phyloP scores from a whole-genome alignment of 176 grass and related monocot genomes.

The Ensete glaucum region DNA sequence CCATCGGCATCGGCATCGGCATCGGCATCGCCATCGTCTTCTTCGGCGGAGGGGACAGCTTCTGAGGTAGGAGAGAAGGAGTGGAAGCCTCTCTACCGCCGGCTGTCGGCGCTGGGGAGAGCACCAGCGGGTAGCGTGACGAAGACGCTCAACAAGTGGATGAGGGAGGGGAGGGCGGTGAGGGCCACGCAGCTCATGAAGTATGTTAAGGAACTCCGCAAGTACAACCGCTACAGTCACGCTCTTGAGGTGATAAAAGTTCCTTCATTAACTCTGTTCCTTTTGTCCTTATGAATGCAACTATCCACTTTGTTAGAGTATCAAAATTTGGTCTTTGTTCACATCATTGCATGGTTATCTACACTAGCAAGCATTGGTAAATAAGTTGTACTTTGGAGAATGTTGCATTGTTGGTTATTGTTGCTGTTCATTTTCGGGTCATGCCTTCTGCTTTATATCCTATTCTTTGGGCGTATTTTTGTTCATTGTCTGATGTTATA shows the following conservation, averaged over 20 bases:
- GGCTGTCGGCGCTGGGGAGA: slow-evolving; percentile 44
- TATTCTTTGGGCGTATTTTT: not conserved
- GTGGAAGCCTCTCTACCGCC: slow-evolving; percentile 30
- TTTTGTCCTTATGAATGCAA: not conserved
- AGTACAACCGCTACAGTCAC: slow-evolving; percentile 45
- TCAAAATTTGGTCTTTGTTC: not conserved
- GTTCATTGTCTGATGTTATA: not conserved
- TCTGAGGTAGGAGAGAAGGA: not conserved
- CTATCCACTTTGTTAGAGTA: not conserved
- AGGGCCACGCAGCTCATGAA: slow-evolving; percentile 28
- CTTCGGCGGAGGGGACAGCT: not conserved
- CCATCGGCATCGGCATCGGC: too few relatives aligned
- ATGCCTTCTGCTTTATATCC: not conserved
- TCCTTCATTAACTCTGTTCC: not conserved
- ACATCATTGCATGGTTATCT: not conserved
- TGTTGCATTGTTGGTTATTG: not conserved
- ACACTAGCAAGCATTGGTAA: not conserved
- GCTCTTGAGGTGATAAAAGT: slow-evolving; percentile 48
- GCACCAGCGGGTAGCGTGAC: slow-evolving; percentile 39
- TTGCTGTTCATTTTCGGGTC: not conserved
- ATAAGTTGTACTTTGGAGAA: not conserved
- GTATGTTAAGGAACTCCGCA: slow-evolving; percentile 56
- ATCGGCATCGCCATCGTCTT: not conserved
- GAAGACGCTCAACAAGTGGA: slow-evolving; percentile 51
- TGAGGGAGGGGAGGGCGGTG: slow-evolving; percentile 29